Percentiles rank a stretch among this genome's conserved stretches.
These are phyloP conservation scores for Bryum argenteum DNA, from an alignment of 225 moss, liverwort and hornwort genomes.

Conservation along the genomic window DNA sequence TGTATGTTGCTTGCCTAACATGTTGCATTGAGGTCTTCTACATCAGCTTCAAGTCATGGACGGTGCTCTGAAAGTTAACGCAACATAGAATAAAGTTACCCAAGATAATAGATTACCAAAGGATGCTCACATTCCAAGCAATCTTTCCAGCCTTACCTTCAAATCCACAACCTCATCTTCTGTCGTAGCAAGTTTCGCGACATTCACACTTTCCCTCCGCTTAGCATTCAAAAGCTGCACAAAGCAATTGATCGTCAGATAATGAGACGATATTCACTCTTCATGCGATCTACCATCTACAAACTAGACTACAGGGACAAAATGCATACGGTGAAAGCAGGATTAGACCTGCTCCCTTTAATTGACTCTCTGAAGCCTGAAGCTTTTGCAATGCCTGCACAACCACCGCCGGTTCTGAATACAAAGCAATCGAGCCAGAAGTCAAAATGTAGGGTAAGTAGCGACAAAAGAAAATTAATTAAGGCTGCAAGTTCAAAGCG, in stretches of 20 bases:
- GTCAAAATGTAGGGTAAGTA: conserved; percentile 7
- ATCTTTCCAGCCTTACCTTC: conserved; percentile 51
- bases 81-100: conserved; percentile 8
- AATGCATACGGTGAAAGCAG: conserved; percentile 5
- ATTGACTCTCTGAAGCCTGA: conserved; percentile 64
- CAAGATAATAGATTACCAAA: conserved; percentile 16
- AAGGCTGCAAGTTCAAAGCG: conserved; percentile 1
- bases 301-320: conserved; percentile 4
- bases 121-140: conserved; percentile 4
- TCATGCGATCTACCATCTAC: neutral
- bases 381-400: conserved; percentile 74
- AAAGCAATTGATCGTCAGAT: conserved; percentile 23
- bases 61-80: conserved; percentile 60
- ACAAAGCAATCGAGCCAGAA: conserved; percentile 28
- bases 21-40: conserved; percentile 90
- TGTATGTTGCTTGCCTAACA: conserved; percentile 39
- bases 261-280: conserved; percentile 2
- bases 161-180: conserved; percentile 93
- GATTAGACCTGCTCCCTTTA: conserved; percentile 78
- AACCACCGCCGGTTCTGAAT: conserved; percentile 71
- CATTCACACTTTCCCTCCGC: conserved; percentile 79
- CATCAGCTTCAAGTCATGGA: conserved; percentile 91
- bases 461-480: neutral
- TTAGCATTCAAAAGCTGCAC: conserved; percentile 76
- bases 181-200: conserved; percentile 76